Base-by-base conservation (phyloP, 2,329 filamentous ascomycete species). In the Cladophialophora exuberans region DNA sequence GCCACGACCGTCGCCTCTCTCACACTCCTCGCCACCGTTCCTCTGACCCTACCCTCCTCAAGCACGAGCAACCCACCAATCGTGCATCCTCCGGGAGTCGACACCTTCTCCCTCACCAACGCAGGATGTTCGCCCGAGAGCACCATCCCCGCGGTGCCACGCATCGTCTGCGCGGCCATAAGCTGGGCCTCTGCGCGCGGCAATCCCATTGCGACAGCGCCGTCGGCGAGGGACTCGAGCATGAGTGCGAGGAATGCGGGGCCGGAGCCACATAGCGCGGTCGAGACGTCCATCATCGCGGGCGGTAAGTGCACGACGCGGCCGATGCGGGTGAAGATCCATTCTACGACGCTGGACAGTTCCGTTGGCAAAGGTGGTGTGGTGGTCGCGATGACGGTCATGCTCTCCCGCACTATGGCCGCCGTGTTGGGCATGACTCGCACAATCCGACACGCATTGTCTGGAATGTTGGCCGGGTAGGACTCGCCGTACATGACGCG, bases 371-470 rank as follows among this genome's bases (percentile, higher is more conserved):
- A 71, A 3, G 79, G 76, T 2, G 79, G 77, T 3, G 70, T 72
- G 1, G 73, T 70, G 2, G 80, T 84, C 43, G 83, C 85, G 62
- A 96, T 87, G 50, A 94, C 84, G 3, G 87, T 93, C 88, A 94
- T 94, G 63, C 83, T 86, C 72, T 95, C 86, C 42, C 89, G 77
- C 54, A 95, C 87, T 44, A 89, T 80, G 22, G 86, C 85, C 9
- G 90, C 89, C 0, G 88, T 92, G 75, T 95, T 95, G 64, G 90
- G 90, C 83, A 95, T 90, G 51, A 87, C 89, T 26, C 90, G 81
- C 3, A 95, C 85, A 39, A 94, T 79, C 36, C 82, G 66, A 56
- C 70, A 73, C 62, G 69, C 38, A 48, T 72, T 62, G 28, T 62
- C 57, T 46, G 59, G 41, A 51, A 46, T 77, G 71, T 83, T 33